phyloP scores from a whole-genome alignment of 352 stramenopile species.

The Pythium diclinum region DNA sequence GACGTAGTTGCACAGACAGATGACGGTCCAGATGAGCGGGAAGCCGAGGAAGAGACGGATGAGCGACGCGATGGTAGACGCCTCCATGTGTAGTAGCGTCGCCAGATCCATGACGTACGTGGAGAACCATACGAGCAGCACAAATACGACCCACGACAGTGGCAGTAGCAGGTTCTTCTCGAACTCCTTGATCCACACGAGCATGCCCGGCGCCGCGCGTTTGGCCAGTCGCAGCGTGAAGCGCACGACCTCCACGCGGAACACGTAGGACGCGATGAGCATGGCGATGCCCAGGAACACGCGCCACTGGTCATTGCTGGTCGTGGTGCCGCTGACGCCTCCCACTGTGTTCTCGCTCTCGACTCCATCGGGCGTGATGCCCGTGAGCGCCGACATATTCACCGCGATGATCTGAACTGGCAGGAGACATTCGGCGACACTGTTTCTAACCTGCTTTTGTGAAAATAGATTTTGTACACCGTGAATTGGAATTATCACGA shows the following conservation, averaged over 20 bases:
- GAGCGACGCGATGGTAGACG: constrained; percentile 43
- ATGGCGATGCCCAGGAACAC: constrained; percentile 73
- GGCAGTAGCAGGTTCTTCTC: constrained; percentile 76
- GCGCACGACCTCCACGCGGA: constrained; percentile 74
- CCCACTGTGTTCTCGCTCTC: not conserved
- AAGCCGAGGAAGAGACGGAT: constrained; percentile 63
- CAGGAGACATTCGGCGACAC: not conserved
- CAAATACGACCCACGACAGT: constrained; percentile 80
- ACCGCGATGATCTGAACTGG: not conserved
- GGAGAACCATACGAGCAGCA: constrained; percentile 67
- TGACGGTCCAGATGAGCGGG: constrained; percentile 79
- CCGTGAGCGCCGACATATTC: not conserved
- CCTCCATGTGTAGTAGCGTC: constrained; percentile 40
- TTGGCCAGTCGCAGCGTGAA: constrained; percentile 66
- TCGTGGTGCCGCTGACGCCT: not conserved
- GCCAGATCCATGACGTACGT: constrained; percentile 65
- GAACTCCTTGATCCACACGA: constrained; percentile 82
- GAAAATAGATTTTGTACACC: not conserved
- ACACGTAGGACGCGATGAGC: constrained; percentile 59
- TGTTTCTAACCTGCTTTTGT: not conserved
- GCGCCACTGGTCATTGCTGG: constrained; percentile 67
- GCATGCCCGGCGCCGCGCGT: constrained; percentile 51
- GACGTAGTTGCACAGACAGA: constrained; percentile 80
- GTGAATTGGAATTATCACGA: not conserved
- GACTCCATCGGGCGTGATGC: not conserved